Evolutionary conservation across 192 early-diverging fungal species (phyloP).

Genomic region (Mortierella antarctica): DNA sequence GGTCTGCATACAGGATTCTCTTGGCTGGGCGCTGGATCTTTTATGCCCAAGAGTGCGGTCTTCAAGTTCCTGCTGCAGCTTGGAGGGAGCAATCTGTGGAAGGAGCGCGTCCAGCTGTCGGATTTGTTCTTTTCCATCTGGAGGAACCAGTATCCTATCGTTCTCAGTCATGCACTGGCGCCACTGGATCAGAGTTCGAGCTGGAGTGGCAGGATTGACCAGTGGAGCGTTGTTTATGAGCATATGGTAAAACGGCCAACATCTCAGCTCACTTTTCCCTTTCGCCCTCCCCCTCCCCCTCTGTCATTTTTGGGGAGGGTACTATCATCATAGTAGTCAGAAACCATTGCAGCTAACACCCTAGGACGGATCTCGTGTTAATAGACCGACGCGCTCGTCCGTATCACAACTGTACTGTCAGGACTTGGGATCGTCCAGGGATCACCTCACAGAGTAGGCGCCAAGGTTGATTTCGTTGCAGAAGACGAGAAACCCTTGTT

Average conservation of each 20-base stretch:
- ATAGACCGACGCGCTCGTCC: conserved; percentile 36
- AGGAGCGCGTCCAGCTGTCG: conserved; percentile 57
- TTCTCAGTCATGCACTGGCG: conserved; percentile 44
- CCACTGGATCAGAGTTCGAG: conserved; percentile 51
- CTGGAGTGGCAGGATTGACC: conserved; percentile 59
- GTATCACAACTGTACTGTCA: conserved; percentile 35
- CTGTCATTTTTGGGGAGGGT: background rate
- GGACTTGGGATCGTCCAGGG: conserved; percentile 54
- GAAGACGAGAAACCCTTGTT: conserved; percentile 57
- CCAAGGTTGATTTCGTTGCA: conserved; percentile 59
- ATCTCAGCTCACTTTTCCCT: background rate
- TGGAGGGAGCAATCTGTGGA: conserved; percentile 59
- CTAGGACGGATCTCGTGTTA: background rate
- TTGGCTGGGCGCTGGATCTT: conserved; percentile 58
- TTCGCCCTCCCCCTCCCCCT: background rate
- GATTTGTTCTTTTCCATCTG: conserved; percentile 64
- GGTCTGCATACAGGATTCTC: conserved; percentile 61
- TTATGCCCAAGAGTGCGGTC: conserved; percentile 57
- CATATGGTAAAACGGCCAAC: conserved; percentile 51
- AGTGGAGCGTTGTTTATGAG: conserved; percentile 60
- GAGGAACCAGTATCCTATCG: conserved; percentile 62
- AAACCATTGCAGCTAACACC: background rate
- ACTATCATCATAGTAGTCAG: no score
- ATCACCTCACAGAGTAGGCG: conserved; percentile 53
- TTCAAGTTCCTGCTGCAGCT: conserved; percentile 62